Evolutionary conservation across 2,329 filamentous ascomycete species (phyloP).

Genomic region (Alternaria ventricosa): DNA sequence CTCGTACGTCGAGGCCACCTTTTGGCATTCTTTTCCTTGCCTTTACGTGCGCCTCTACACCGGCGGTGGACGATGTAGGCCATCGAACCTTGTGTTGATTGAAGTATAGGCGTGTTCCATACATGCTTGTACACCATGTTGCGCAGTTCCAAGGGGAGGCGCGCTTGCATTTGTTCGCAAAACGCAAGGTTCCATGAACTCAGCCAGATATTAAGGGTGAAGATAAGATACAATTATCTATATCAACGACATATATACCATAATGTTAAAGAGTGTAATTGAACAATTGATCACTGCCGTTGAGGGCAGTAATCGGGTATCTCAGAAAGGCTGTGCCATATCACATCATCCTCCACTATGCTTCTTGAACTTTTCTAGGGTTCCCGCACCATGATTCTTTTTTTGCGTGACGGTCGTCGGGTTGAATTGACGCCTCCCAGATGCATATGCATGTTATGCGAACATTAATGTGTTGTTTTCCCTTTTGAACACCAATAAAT

Average conservation of each 20-base stretch:
- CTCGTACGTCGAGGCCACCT: background rate
- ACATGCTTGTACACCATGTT: background rate
- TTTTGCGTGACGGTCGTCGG: conserved; percentile 45
- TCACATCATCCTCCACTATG: background rate
- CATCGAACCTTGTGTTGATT: background rate
- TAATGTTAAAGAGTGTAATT: conserved; percentile 1
- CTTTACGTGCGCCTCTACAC: background rate
- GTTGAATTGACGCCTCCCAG: conserved; percentile 50
- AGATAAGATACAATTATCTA: background rate
- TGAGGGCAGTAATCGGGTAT: conserved; percentile 40
- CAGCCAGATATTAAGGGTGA: background rate
- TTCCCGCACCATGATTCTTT: conserved; percentile 6
- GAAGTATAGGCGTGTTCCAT: background rate
- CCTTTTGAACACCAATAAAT: background rate
- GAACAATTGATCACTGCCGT: conserved; percentile 31
- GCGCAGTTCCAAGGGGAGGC: background rate
- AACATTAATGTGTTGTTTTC: background rate
- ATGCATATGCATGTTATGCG: conserved; percentile 24
- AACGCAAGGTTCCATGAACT: background rate
- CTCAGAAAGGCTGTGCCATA: conserved; percentile 20
- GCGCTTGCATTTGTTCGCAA: background rate
- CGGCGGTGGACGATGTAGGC: background rate
- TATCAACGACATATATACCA: background rate
- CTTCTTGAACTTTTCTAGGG: conserved; percentile 9
- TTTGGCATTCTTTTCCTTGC: background rate